Evolutionary conservation across 352 stramenopile genomes (phyloP).

Genomic region (Phytopythium montanum): DNA sequence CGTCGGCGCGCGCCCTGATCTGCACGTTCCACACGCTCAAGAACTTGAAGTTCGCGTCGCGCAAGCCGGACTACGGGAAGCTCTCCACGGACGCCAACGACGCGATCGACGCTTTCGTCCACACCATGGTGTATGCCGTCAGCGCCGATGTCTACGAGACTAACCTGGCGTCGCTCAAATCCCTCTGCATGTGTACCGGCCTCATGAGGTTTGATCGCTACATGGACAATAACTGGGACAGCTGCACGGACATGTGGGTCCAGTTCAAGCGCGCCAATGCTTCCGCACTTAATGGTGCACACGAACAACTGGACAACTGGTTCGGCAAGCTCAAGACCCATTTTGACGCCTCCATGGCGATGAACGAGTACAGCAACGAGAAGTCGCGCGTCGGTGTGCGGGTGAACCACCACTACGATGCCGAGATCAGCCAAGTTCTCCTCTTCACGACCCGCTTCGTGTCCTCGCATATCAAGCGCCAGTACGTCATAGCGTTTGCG

Average conservation of each 20-base stretch:
- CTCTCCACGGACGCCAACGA: constrained; percentile 13
- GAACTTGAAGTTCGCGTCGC: constrained; percentile 10
- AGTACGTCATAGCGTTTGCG: constrained; percentile 9
- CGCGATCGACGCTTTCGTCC: constrained; percentile 8
- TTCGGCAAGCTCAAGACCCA: constrained; percentile 25
- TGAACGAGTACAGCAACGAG: constrained; percentile 5
- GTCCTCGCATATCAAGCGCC: constrained; percentile 8
- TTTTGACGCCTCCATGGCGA: constrained; percentile 2
- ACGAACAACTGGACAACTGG: constrained; percentile 33
- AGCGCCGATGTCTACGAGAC: constrained; percentile 4
- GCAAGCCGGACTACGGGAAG: constrained; percentile 11
- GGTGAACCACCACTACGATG: constrained; percentile 15
- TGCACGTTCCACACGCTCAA: constrained; percentile 23
- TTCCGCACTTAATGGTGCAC: constrained; percentile 22
- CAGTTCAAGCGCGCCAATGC: constrained; percentile 8
- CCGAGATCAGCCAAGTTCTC: constrained; percentile 15
- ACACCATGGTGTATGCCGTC: constrained; percentile 19
- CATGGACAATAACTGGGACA: constrained; percentile 23
- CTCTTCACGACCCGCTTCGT: constrained; percentile 18
- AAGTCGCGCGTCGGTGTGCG: constrained; percentile 1
- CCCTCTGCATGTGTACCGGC: constrained; percentile 1
- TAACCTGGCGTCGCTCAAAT: background rate
- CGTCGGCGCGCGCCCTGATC: constrained; percentile 4
- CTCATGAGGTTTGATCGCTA: constrained; percentile 14
- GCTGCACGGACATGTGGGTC: constrained; percentile 20